phyloP scores from a whole-genome alignment of 2,329 filamentous ascomycete species.

The Aspergillus persii region DNA sequence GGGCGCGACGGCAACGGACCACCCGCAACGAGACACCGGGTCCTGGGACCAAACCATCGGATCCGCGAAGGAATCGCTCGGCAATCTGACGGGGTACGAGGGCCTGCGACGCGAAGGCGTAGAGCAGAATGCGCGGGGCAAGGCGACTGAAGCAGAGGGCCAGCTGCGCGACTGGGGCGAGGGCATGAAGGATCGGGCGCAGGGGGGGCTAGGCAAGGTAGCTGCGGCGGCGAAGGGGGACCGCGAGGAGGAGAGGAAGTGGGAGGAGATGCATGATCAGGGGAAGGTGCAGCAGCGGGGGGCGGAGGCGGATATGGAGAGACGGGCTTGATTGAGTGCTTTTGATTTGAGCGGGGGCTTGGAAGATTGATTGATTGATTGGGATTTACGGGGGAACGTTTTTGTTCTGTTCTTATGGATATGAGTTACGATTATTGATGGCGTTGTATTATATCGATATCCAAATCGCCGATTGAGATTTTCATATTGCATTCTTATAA shows the following conservation, averaged over 20 bases:
- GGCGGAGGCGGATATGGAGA: slow-evolving; percentile 76
- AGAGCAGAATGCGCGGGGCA: slow-evolving; percentile 75
- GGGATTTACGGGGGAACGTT: no score
- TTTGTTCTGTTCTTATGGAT: neutral
- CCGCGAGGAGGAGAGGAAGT: slow-evolving; percentile 60
- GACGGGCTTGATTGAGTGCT: slow-evolving; percentile 40
- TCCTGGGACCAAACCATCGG: slow-evolving; percentile 89
- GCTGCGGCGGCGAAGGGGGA: slow-evolving; percentile 74
- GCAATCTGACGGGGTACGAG: slow-evolving; percentile 72
- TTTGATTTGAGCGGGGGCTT: neutral
- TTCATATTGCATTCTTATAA: no score
- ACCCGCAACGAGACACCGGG: slow-evolving; percentile 68
- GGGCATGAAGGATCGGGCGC: slow-evolving; percentile 65
- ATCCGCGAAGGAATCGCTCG: slow-evolving; percentile 76
- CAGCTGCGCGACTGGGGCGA: slow-evolving; percentile 72
- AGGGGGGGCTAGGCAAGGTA: slow-evolving; percentile 69
- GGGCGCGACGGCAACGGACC: slow-evolving; percentile 69
- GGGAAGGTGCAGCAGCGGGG: slow-evolving; percentile 84
- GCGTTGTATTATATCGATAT: neutral
- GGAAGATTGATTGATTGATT: neutral
- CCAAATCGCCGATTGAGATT: neutral
- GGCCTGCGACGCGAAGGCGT: slow-evolving; percentile 70
- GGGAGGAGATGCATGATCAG: slow-evolving; percentile 68
- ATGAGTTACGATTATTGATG: neutral
- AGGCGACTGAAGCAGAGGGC: slow-evolving; percentile 77